Percentiles rank a stretch among this genome's conserved stretches.
phyloP scores from a whole-genome alignment of 805 yeast genomes.

The Saccharomycopsis olivae region DNA sequence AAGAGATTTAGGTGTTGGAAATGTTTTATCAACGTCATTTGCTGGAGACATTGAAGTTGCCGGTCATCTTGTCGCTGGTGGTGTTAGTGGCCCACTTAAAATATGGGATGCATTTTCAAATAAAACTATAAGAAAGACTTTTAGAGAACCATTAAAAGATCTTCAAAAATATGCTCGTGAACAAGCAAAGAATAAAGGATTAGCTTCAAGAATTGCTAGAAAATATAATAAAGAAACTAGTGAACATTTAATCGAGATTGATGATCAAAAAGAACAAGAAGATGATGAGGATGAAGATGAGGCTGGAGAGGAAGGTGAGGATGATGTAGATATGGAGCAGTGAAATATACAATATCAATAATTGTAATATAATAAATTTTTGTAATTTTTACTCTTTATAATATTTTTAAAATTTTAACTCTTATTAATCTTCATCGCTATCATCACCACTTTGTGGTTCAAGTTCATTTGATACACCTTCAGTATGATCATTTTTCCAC shows the following conservation, averaged over 20 bases:
- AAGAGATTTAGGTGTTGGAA: constrained; percentile 91
- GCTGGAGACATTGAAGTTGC: constrained; percentile 82
- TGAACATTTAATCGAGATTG: constrained; percentile 36
- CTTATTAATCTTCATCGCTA: background rate
- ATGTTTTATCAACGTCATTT: constrained; percentile 72
- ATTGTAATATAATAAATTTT: too few relatives aligned
- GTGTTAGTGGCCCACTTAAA: constrained; percentile 73
- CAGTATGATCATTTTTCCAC: constrained; percentile 62
- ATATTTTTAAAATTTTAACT: too few relatives aligned
- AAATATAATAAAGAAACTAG: constrained; percentile 33
- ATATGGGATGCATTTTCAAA: constrained; percentile 90
- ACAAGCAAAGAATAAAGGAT: constrained; percentile 44
- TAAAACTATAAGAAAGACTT: constrained; percentile 59
- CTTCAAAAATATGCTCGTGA: constrained; percentile 48
- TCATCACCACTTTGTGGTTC: background rate
- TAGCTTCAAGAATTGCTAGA: constrained; percentile 65
- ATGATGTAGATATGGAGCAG: too few relatives aligned
- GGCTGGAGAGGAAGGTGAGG: constrained; percentile 31
- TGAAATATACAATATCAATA: too few relatives aligned
- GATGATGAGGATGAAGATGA: constrained; percentile 53
- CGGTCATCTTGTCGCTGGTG: constrained; percentile 80
- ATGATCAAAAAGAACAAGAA: constrained; percentile 55
- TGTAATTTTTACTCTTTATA: too few relatives aligned
- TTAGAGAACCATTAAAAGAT: constrained; percentile 45
- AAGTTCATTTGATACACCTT: constrained; percentile 45